These are phyloP conservation scores for Mortierella polycephala DNA, from an alignment of 371 early-diverging fungal species.

Conservation along the genomic window DNA sequence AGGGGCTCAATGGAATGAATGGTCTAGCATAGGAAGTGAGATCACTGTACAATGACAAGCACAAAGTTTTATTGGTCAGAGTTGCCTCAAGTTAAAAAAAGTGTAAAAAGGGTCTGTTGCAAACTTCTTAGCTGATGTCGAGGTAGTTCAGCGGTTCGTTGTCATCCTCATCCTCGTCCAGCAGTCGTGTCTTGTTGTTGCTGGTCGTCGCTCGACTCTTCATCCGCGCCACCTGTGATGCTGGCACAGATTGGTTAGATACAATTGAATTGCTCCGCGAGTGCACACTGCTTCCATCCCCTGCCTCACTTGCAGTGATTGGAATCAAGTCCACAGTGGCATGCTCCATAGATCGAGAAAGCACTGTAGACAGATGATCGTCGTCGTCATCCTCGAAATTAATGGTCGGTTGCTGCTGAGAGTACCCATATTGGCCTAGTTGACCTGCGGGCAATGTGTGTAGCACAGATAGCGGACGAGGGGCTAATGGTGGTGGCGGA, in stretches of 20 bases:
- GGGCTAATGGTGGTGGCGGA: neutral
- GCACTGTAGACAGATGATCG: neutral
- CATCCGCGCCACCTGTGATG: neutral
- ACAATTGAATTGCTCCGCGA: slow-evolving; percentile 19
- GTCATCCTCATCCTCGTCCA: too few relatives aligned
- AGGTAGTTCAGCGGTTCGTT: too few relatives aligned
- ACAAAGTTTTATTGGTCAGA: too few relatives aligned
- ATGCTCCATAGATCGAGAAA: slow-evolving; percentile 14
- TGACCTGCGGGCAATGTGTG: too few relatives aligned
- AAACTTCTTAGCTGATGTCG: too few relatives aligned
- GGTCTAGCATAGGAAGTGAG: too few relatives aligned
- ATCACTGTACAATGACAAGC: too few relatives aligned
- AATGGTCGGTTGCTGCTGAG: neutral
- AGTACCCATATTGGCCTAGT: slow-evolving; percentile 2
- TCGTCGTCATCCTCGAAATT: neutral
- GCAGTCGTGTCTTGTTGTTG: neutral
- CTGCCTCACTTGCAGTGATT: slow-evolving; percentile 22
- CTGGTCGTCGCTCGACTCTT: neutral
- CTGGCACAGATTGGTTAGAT: slow-evolving; percentile 1
- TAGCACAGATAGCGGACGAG: neutral
- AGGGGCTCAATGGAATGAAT: too few relatives aligned
- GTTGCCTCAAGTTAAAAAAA: too few relatives aligned
- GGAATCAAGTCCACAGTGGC: slow-evolving; percentile 30
- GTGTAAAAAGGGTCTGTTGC: too few relatives aligned
- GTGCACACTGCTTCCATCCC: slow-evolving; percentile 11